Conservation (phyloP, 2,329 filamentous ascomycete genomes). For the Alternaria arbusti region DNA sequence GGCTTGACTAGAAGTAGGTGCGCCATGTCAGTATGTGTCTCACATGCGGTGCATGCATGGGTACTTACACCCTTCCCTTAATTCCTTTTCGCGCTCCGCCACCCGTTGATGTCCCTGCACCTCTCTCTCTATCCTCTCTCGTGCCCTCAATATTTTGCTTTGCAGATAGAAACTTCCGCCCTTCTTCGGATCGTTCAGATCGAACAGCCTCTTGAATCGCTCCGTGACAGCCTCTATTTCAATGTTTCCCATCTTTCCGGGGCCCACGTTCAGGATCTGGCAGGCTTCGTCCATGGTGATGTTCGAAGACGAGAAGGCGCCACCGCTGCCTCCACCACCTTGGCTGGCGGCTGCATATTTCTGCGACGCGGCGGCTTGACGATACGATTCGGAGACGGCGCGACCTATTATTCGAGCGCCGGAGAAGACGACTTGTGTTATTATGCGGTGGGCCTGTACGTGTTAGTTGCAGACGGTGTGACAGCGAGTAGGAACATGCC, state of each 20-base stretch:
- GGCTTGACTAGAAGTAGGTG: conserved; percentile 69
- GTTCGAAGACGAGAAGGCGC: conserved; percentile 67
- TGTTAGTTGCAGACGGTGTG: conserved; percentile 28
- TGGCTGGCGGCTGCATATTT: conserved; percentile 78
- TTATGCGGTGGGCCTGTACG: conserved; percentile 84
- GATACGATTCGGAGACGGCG: conserved; percentile 92
- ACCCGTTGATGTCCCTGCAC: conserved; percentile 74
- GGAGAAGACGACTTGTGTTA: conserved; percentile 90
- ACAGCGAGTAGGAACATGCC: conserved; percentile 20
- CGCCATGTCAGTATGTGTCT: neutral
- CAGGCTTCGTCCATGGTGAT: conserved; percentile 96
- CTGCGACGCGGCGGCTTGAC: conserved; percentile 87
- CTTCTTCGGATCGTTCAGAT: conserved; percentile 91
- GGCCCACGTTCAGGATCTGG: conserved; percentile 95
- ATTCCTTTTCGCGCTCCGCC: conserved; percentile 75
- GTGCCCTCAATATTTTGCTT: conserved; percentile 91
- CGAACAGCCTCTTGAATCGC: conserved; percentile 93
- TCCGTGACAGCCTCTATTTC: conserved; percentile 81
- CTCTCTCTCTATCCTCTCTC: conserved; percentile 91
- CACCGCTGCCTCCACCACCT: conserved; percentile 55
- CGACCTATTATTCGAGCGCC: conserved; percentile 91
- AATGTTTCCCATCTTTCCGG: conserved; percentile 77
- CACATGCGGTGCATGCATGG: neutral
- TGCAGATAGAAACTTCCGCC: conserved; percentile 98
- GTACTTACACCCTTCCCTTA: conserved; percentile 71